Evolutionary conservation across 2,329 filamentous ascomycete genomes (phyloP), one percentile per base, ranked within the genome.

Genomic region (Nothophaeocryptopus gaeumannii): DNA sequence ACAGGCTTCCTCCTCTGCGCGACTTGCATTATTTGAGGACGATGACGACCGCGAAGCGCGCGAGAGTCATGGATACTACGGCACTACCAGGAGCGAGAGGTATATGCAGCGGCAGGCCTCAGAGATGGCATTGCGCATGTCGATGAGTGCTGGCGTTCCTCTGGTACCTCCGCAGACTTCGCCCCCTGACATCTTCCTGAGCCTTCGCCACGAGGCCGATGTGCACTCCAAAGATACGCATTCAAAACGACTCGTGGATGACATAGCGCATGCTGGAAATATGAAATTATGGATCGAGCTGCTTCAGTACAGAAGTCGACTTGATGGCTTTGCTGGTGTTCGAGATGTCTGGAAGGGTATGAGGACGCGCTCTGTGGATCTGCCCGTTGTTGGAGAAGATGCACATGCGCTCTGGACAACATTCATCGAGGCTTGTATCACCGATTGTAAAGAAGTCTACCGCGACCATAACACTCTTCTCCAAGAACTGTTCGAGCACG

Each of bases 341-440:
- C 39, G 58, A n/a, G 63, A 67, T 5, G 67, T 77, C 5, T 80
- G 75, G 73, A 53, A 67, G 30, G 70, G 64, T 38, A 69, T 72
- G 63, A 63, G 58, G 9, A 43, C 57, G 10, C 63, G 68, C 16
- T 58, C 63, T 2, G 59, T 76, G 16, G 58, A 65, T 15, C 54
- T 79, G 9, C 75, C 76, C 11, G 66, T 60, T 2, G 53, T 58
- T 10, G 70, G 72, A 13, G 45, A 53, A n/a, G 56, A 71, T 4
- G 72, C 74, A 13, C 63, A 70, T 8, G 63, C 62, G 10, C 53
- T 80, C 5, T 80, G 78, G 78, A 61, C 62, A 0, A 70, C 66
- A 0, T 73, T 79, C 40, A 54, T 78, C 39, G 20, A 26, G 20
- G 20, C 20, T 26, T 26, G 20, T 26, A 26, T 26, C 20, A 26